A percentile compares a stretch with the other conserved stretches of the same genome.
These are phyloP conservation scores for Perkinsus marinus DNA, from an alignment of 169 alveolate genomes.

Conservation along the genomic window DNA sequence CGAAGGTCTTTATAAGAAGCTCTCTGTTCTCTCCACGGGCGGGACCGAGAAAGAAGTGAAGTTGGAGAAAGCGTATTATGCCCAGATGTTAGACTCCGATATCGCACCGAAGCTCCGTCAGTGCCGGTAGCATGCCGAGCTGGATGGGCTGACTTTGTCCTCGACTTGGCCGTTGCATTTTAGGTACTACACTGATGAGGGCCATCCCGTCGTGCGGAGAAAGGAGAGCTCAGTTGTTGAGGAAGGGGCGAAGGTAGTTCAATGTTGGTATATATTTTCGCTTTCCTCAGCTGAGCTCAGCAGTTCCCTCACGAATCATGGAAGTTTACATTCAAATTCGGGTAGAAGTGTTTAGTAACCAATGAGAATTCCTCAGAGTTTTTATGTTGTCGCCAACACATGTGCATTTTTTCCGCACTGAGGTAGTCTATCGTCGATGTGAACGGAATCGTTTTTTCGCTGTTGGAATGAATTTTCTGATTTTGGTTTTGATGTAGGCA, in stretches of 20 bases:
- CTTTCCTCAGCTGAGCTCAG: no score
- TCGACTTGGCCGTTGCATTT: not conserved
- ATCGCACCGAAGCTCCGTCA: not conserved
- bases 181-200: not conserved
- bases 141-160: no score
- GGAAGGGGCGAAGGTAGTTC: not conserved
- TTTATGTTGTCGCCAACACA: no score
- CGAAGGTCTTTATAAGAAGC: not conserved
- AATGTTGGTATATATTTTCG: not conserved
- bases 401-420: not conserved
- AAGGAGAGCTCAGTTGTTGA: not conserved
- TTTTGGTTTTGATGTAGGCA: no score
- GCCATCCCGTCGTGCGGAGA: not conserved
- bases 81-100: not conserved
- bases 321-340: no score
- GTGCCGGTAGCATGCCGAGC: not conserved
- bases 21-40: not conserved
- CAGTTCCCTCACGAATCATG: no score
- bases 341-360: no score
- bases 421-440: not conserved
- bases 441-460: not conserved
- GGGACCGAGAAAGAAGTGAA: not conserved
- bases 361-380: no score
- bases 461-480: no score
- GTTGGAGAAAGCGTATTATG: not conserved